A percentile compares a stretch with the other conserved stretches of the same genome.
Evolutionary conservation across 1,139 yeast species (phyloP).

Genomic region (Suhomyces kunorum): DNA sequence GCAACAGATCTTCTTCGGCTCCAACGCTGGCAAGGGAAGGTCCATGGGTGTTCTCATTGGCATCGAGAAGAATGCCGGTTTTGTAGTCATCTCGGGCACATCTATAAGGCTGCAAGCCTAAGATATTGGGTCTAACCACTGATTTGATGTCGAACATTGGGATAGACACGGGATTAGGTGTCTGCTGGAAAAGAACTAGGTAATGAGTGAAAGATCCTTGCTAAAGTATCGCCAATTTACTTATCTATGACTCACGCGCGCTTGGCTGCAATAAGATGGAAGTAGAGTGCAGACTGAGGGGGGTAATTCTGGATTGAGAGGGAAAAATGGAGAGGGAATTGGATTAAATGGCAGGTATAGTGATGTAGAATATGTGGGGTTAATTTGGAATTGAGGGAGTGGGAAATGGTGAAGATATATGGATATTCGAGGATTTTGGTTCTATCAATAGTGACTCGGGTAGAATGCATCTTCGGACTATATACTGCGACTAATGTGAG

Average conservation of each 20-base stretch:
- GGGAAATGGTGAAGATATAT: no score
- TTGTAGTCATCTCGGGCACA: constrained; percentile 82
- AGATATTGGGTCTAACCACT: constrained; percentile 81
- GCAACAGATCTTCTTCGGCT: constrained; percentile 35
- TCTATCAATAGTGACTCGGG: no score
- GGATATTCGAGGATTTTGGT: no score
- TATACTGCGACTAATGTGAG: no score
- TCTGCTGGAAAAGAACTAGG: constrained; percentile 15
- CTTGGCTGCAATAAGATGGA: constrained; percentile 3
- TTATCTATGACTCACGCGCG: constrained; percentile 11
- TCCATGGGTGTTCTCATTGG: constrained; percentile 95
- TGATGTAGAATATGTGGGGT: no score
- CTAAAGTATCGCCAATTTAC: not conserved
- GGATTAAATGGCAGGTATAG: no score
- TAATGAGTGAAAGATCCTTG: no score
- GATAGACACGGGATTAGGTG: no score
- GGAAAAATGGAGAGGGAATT: not conserved
- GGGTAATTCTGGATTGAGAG: not conserved
- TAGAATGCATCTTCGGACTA: no score
- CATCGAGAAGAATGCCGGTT: constrained; percentile 85
- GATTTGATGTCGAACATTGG: constrained; percentile 59
- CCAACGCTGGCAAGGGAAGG: constrained; percentile 56
- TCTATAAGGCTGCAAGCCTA: constrained; percentile 80
- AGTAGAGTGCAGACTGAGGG: not conserved
- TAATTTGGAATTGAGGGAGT: no score